Evolutionary conservation across 2,329 filamentous ascomycete genomes (phyloP), one percentile per base, ranked within the genome.

Genomic region (Diplodia scrobiculata): DNA sequence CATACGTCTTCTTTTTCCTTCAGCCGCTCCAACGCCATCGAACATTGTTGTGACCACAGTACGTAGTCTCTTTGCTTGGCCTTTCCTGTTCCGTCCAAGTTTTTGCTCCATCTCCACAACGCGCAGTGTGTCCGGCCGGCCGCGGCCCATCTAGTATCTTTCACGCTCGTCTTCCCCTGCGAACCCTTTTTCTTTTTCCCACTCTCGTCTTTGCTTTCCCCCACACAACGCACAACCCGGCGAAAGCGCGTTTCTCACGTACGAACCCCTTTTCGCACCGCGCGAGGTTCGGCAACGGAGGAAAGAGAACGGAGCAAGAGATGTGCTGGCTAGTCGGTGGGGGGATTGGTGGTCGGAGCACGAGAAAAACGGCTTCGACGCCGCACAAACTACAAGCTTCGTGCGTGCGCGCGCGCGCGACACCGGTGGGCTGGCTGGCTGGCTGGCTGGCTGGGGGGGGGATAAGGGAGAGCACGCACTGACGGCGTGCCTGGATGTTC

Each of bases 251-350:
- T 5, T 47, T 27, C 13, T 4, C 19, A 36, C 29, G 21, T 14
- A 54, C n/a, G 52, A 19, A 54, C 52, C 52, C 52, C 52, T 54
- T 54, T 54, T 54, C 52, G 52, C 29, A 54, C 52, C 52, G 52
- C 29, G 52, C 52, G 19, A 14, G 1, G 6, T 36, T 36, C 41
- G 41, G 41, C n/a, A n/a, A n/a, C n/a, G n/a, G n/a, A n/a, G n/a
- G n/a, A n/a, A n/a, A 17, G 19, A 32, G 29, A 32, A 32, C 7
- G 19, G 41, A 51, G 21, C 25, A 27, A 27, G 9, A 17, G 48
- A 51, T 51, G 41, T 45, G 41, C n/a, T 45, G 41, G 41, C 41
- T n/a, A 13, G 41, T 19, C 1, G 41, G 2, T 11, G 6, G 29
- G 2, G 29, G 21, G 21, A n/a, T n/a, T n/a, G n/a, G 32, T 34